These are phyloP conservation scores for Hippophae rhamnoides DNA, from an alignment of 306 rosid species.

Conservation along the genomic window DNA sequence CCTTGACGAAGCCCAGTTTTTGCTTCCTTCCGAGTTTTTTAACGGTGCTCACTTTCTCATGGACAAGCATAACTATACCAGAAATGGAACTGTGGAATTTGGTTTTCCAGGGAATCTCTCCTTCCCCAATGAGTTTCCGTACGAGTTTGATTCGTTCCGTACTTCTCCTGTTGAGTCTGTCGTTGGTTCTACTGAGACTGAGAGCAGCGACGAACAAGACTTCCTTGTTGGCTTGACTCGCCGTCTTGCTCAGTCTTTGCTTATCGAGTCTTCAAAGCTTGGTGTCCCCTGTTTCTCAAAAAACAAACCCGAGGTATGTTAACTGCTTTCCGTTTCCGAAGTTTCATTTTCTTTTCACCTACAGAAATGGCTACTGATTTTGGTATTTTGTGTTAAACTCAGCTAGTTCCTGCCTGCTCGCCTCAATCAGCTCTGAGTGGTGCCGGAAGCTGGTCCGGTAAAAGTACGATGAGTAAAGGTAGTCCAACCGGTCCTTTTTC, in stretches of 20 bases:
- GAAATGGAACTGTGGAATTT: not conserved
- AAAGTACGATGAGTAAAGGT: conserved; percentile 39
- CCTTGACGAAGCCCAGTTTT: conserved; percentile 23
- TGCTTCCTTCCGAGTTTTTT: conserved; percentile 32
- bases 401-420: conserved; percentile 43
- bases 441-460: conserved; percentile 54
- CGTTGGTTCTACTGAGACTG: conserved; percentile 40
- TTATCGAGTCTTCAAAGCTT: conserved; percentile 33
- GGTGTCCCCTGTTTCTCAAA: conserved; percentile 19
- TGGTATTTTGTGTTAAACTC: not conserved
- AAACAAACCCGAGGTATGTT: conserved; percentile 42
- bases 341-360: not conserved
- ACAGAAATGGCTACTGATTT: not conserved
- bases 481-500: conserved; percentile 51
- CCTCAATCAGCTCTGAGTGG: conserved; percentile 74
- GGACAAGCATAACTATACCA: conserved; percentile 19
- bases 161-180: conserved; percentile 39
- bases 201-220: conserved; percentile 61
- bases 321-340: not conserved
- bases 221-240: conserved; percentile 51
- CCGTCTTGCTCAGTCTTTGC: conserved; percentile 44
- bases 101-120: not conserved
- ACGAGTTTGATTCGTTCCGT: conserved; percentile 43
- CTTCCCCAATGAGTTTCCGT: conserved; percentile 67
- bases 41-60: conserved; percentile 13